phyloP scores from a whole-genome alignment of 148 eudicot genomes.

The Rhododendron henanense region DNA sequence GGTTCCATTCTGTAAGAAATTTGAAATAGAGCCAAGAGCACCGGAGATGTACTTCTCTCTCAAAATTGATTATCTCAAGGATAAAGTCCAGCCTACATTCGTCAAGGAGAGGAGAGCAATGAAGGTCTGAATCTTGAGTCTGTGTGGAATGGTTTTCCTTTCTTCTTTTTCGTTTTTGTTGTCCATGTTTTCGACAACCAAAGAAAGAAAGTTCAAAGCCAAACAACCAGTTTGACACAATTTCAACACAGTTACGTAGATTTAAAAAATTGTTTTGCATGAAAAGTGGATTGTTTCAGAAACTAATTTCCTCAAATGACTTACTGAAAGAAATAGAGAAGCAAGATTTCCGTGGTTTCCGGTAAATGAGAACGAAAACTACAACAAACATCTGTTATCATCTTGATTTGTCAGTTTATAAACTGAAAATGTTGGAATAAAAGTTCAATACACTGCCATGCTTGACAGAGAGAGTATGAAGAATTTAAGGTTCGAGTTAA shows the following conservation, averaged over 20 bases:
- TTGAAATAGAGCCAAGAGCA: constrained; percentile 86
- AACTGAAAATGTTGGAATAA: not conserved
- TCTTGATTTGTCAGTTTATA: not conserved
- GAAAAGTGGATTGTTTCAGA: not conserved
- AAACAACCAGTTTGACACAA: not conserved
- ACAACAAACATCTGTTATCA: not conserved
- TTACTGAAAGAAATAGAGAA: not conserved
- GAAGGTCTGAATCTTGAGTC: constrained; percentile 54
- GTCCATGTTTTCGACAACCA: not conserved
- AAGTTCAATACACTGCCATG: not conserved
- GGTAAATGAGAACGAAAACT: not conserved
- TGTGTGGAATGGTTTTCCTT: not conserved
- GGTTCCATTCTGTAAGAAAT: constrained; percentile 98
- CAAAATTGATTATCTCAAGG: constrained; percentile 87
- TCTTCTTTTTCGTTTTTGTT: not conserved
- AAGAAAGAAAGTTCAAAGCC: not conserved
- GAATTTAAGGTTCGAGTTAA: constrained; percentile 91
- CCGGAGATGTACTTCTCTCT: constrained; percentile 89
- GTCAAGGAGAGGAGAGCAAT: constrained; percentile 94
- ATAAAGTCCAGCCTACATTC: constrained; percentile 97
- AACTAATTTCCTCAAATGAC: not conserved
- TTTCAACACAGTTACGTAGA: not conserved
- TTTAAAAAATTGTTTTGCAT: not conserved
- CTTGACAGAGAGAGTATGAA: constrained; percentile 89
- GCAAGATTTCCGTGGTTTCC: not conserved